phyloP scores from a whole-genome alignment of 83 land plant species.

The Larix sibirica region DNA sequence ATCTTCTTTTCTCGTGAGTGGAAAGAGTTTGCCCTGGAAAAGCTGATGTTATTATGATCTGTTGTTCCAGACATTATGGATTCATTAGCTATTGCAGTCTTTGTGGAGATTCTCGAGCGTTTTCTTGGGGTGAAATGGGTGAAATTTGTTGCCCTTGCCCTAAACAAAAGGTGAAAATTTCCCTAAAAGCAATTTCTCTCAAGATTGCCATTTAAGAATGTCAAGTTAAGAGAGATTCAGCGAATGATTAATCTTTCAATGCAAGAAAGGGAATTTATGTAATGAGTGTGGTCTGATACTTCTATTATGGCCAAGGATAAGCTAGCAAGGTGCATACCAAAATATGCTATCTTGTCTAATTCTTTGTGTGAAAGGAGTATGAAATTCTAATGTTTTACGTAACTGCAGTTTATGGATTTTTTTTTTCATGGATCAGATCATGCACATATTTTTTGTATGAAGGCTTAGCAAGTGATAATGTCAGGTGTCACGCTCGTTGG shows the following conservation, averaged over 20 bases:
- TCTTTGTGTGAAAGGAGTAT: not conserved
- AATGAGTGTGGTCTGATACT: not conserved
- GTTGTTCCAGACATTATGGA: conserved; percentile 72
- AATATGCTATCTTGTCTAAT: not conserved
- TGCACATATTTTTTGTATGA: not conserved
- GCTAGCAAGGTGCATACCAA: not conserved
- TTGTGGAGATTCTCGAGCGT: conserved; percentile 81
- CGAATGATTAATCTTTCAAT: not conserved
- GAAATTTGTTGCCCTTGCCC: conserved; percentile 60
- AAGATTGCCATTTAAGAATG: not conserved
- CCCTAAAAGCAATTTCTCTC: not conserved
- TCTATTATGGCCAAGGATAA: not conserved
- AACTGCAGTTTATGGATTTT: not conserved
- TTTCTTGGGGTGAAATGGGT: conserved; percentile 77
- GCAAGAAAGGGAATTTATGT: not conserved
- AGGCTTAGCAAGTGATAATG: not conserved
- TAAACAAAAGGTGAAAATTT: conserved; percentile 33
- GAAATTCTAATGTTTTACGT: not conserved
- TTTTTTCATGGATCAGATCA: not conserved
- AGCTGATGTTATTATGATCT: not conserved
- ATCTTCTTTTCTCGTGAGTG: not conserved
- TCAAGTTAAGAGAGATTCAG: not conserved
- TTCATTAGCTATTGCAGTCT: conserved; percentile 70
- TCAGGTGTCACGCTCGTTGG: conserved; percentile 51
- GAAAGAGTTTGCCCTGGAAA: not conserved